Base-by-base conservation (phyloP, 2,329 filamentous ascomycete genomes). In the Fusarium cyanostomum region DNA sequence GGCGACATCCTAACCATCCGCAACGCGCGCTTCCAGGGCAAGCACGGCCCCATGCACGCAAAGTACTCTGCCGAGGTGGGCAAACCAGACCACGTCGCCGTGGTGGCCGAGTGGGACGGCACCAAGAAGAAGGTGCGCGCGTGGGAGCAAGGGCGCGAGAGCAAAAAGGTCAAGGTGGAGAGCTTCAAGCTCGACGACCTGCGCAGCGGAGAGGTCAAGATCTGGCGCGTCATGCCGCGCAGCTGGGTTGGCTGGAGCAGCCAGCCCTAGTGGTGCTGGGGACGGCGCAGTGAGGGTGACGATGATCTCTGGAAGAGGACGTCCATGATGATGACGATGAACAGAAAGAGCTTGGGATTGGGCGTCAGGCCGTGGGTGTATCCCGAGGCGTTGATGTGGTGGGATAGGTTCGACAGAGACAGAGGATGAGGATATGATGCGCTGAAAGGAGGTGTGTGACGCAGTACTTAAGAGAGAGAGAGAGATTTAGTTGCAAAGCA, bases 101-200 rank as follows among this genome's bases (percentile, higher is more conserved):
- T 99, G 3, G 94, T 99, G 5, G 86, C 92, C 9, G 95, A 99
- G 75, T 99, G 95, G 95, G 95, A 99, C 75, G 95, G 95, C 4
- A 96, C 92, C 35, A 97, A 97, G 86, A 97, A 97, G 84, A 97
- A 98, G 83, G 90, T 99, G 24, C 82, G 94, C 26, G 94, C 90
- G 2, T 98, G 92, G 92, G 95, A 98, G 77, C 95, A 99, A 75
- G 94, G 94, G 0, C 83, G 94, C 12, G 94, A 98, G 80, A 94
- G 88, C 75, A 94, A 91, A 77, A 98, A 97, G 82, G 89, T 96
- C 52, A 95, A 96, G 81, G 81, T 92, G 60, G 94, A 98, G 82
- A 96, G 93, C 78, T 98, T 94, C 80, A 92, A 94, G 80, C 84
- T 99, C 60, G 93, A 94, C 39, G 95, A 99, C 79, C 74, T 99